Evolutionary conservation across 2,329 filamentous ascomycete genomes (phyloP).

Genomic region (Pseudogymnoascus sp.): DNA sequence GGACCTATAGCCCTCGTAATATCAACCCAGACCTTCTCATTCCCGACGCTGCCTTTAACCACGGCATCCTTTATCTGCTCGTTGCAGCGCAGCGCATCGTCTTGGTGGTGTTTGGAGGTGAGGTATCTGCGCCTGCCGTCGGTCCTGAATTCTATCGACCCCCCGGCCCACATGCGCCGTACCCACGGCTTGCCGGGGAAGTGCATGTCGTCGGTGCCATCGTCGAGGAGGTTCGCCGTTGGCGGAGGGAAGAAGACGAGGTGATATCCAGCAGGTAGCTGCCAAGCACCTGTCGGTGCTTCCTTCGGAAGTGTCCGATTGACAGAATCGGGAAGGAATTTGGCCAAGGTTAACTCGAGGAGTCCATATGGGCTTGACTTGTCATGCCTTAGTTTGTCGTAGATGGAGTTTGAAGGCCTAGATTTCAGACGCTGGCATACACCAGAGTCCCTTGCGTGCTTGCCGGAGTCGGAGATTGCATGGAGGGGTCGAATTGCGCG

Average conservation of each 20-base stretch:
- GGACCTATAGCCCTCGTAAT: slow-evolving; percentile 11
- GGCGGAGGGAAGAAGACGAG: slow-evolving; percentile 78
- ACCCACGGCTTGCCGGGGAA: slow-evolving; percentile 65
- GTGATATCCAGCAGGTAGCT: slow-evolving; percentile 53
- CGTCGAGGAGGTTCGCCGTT: slow-evolving; percentile 57
- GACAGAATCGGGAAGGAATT: not conserved
- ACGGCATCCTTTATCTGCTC: slow-evolving; percentile 41
- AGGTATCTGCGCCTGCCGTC: not conserved
- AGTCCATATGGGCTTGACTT: not conserved
- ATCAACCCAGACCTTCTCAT: slow-evolving; percentile 28
- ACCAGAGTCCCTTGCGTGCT: not conserved
- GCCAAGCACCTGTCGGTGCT: not conserved
- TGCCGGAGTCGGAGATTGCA: not conserved
- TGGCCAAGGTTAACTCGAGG: not conserved
- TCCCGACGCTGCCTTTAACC: slow-evolving; percentile 20
- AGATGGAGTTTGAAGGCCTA: slow-evolving; percentile 20
- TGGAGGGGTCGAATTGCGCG: not conserved
- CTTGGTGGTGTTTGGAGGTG: not conserved
- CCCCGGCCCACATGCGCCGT: slow-evolving; percentile 85
- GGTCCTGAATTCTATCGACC: slow-evolving; percentile 52
- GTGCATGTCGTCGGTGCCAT: slow-evolving; percentile 80
- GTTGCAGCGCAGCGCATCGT: slow-evolving; percentile 14
- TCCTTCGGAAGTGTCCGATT: not conserved
- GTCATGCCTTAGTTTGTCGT: not conserved
- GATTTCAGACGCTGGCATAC: slow-evolving; percentile 1